phyloP scores from a whole-genome alignment of 805 yeast genomes.

The Grigorovia transvaalensis region DNA sequence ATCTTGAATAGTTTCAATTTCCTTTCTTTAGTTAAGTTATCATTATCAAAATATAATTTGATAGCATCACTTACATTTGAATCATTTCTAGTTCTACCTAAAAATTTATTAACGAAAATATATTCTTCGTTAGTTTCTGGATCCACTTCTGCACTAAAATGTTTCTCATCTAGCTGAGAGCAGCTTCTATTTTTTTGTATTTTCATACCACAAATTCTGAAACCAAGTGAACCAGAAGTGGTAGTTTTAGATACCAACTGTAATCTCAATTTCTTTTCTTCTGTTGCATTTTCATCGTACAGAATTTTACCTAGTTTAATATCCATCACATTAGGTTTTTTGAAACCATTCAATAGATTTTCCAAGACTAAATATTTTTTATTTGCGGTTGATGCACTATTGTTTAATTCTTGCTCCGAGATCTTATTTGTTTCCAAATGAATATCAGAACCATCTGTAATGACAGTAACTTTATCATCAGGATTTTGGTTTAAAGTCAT shows the following conservation, averaged over 20 bases:
- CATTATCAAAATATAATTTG: constrained; percentile 35
- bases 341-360: constrained; percentile 54
- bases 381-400: background rate
- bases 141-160: constrained; percentile 4
- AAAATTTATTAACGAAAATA: constrained; percentile 49
- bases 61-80: constrained; percentile 39
- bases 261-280: constrained; percentile 54
- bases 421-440: background rate
- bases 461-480: background rate
- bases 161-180: constrained; percentile 12
- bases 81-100: constrained; percentile 51
- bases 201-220: constrained; percentile 86
- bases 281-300: constrained; percentile 50
- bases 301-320: constrained; percentile 68
- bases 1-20: constrained; percentile 33
- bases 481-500: background rate
- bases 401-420: background rate
- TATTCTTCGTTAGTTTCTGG: constrained; percentile 34
- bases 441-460: constrained; percentile 5
- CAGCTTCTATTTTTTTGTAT: constrained; percentile 25
- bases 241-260: constrained; percentile 54
- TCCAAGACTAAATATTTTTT: constrained; percentile 45
- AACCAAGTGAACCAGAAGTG: constrained; percentile 68
- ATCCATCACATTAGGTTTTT: constrained; percentile 65
- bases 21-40: constrained; percentile 25